A percentile compares a stretch with the other conserved stretches of the same genome.
These are phyloP conservation scores for Martensiomyces pterosporus DNA, from an alignment of 192 early-diverging fungal species.

Conservation along the genomic window DNA sequence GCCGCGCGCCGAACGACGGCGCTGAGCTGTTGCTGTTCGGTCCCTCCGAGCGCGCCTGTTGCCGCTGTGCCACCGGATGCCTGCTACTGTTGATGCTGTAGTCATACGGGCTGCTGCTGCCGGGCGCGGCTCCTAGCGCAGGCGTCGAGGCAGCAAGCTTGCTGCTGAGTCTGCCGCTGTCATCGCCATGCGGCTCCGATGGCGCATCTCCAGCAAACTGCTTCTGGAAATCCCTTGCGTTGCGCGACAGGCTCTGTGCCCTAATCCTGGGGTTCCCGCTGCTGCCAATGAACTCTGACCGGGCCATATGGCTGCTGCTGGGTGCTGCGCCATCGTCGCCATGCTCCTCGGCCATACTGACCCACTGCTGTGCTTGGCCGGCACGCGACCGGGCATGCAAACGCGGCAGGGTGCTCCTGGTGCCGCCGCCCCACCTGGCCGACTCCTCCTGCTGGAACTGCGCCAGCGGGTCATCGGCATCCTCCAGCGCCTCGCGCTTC, in stretches of 20 bases:
- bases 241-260: no score
- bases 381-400: slow-evolving; percentile 23
- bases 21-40: not conserved
- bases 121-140: slow-evolving; percentile 7
- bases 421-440: slow-evolving; percentile 42
- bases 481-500: slow-evolving; percentile 8
- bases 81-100: not conserved
- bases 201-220: not conserved
- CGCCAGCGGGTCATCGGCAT: slow-evolving; percentile 30
- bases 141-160: slow-evolving; percentile 42
- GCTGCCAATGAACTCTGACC: slow-evolving; percentile 41
- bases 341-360: slow-evolving; percentile 1
- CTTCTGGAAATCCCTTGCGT: not conserved
- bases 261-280: not conserved
- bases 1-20: slow-evolving; percentile 28
- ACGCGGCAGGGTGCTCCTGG: slow-evolving; percentile 39
- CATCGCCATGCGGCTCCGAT: no score
- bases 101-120: no score
- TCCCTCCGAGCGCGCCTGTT: not conserved
- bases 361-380: no score
- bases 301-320: slow-evolving; percentile 13
- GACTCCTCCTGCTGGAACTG: slow-evolving; percentile 51
- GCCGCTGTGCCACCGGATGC: not conserved
- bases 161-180: not conserved
- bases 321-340: slow-evolving; percentile 1